Evolutionary conservation across 2,329 filamentous ascomycete species (phyloP).

Genomic region (Neofusicoccum umdonicola): DNA sequence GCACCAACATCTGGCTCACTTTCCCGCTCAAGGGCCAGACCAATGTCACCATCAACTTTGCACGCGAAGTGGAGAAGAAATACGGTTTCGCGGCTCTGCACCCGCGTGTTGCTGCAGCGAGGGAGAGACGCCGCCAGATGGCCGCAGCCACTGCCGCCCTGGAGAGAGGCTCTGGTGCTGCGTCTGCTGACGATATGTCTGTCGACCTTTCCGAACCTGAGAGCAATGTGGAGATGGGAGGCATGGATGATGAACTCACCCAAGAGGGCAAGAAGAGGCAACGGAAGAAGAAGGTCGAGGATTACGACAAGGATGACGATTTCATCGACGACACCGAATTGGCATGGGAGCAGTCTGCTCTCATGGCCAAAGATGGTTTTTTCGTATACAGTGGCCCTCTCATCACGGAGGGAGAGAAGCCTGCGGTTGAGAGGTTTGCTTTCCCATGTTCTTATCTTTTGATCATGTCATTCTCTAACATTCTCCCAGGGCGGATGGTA

Average conservation of each 20-base stretch:
- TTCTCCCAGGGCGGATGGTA: constrained; percentile 63
- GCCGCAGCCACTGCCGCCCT: constrained; percentile 83
- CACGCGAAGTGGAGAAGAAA: constrained; percentile 85
- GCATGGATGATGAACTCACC: constrained; percentile 45
- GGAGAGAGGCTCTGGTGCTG: constrained; percentile 69
- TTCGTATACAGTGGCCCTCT: constrained; percentile 96
- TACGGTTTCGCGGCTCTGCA: constrained; percentile 95
- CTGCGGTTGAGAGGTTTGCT: constrained; percentile 60
- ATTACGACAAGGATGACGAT: constrained; percentile 66
- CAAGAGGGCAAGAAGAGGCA: constrained; percentile 63
- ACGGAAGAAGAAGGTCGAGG: constrained; percentile 70
- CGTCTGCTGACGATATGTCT: constrained; percentile 75
- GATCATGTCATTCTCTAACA: constrained; percentile 21
- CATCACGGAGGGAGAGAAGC: constrained; percentile 81
- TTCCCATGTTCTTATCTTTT: background rate
- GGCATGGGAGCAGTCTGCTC: constrained; percentile 92
- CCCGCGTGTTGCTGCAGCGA: constrained; percentile 83
- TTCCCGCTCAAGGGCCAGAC: constrained; percentile 77
- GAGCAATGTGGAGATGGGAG: constrained; percentile 87
- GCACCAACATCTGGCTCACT: constrained; percentile 80
- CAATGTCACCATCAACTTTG: constrained; percentile 94
- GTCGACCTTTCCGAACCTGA: constrained; percentile 69
- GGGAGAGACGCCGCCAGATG: constrained; percentile 82
- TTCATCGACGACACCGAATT: constrained; percentile 89
- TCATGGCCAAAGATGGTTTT: constrained; percentile 92